Evolutionary conservation across 2,329 filamentous ascomycete species (phyloP).

Genomic region (Penicillium sp.): DNA sequence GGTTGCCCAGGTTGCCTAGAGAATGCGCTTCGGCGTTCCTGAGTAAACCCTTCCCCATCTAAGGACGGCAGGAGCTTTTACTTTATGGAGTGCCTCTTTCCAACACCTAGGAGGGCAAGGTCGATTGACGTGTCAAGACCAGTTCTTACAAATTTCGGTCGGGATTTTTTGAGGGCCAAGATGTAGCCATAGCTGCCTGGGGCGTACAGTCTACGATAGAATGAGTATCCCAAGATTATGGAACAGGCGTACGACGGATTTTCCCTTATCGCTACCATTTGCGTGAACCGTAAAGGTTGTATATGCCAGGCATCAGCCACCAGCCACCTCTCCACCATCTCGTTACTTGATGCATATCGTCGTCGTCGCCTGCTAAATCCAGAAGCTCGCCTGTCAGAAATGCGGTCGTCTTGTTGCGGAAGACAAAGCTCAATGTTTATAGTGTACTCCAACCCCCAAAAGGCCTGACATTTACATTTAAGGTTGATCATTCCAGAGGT

Average conservation of each 20-base stretch:
- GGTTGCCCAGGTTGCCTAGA: slow-evolving; percentile 12
- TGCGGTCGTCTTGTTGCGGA: background rate
- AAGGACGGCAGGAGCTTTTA: no score
- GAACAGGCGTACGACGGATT: no score
- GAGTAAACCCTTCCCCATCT: slow-evolving; percentile 1
- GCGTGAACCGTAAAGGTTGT: no score
- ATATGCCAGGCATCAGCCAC: background rate
- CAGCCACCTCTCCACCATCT: background rate
- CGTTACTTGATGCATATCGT: background rate
- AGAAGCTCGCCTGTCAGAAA: background rate
- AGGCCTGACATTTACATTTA: slow-evolving; percentile 2
- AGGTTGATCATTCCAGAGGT: slow-evolving; percentile 24
- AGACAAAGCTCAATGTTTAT: slow-evolving; percentile 3
- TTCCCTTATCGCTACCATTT: background rate
- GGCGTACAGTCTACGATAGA: no score
- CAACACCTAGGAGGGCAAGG: no score
- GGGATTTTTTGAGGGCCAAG: no score
- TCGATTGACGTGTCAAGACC: no score
- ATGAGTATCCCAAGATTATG: no score
- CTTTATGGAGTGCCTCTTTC: no score
- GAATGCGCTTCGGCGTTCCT: slow-evolving; percentile 10
- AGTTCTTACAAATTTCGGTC: no score
- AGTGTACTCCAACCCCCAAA: background rate
- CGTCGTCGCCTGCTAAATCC: background rate
- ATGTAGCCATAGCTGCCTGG: no score